Conservation (phyloP, 2,329 filamentous ascomycete species). For the Curvularia hawaiiensis region DNA sequence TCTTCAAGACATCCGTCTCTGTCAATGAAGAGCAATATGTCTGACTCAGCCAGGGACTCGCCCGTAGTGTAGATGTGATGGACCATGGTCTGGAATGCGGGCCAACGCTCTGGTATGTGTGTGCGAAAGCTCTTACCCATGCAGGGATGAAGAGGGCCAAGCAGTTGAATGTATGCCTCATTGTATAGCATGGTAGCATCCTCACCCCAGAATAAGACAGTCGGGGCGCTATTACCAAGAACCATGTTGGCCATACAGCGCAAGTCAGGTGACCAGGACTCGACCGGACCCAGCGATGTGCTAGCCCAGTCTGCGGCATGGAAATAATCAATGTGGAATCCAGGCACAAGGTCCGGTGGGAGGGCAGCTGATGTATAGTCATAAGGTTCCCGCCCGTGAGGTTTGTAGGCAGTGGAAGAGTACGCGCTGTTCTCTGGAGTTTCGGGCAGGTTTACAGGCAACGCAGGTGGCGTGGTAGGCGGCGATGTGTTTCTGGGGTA, state of each 20-base stretch:
- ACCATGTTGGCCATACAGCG: conserved; percentile 77
- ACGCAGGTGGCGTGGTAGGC: conserved; percentile 36
- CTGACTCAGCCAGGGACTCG: conserved; percentile 54
- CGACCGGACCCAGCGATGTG: conserved; percentile 74
- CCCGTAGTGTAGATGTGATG: conserved; percentile 30
- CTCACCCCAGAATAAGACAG: conserved; percentile 62
- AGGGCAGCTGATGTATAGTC: conserved; percentile 22
- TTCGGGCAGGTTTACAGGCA: background rate
- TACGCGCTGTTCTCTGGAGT: background rate
- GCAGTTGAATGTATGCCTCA: conserved; percentile 39
- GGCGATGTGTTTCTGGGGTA: conserved; percentile 48
- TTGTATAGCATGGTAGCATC: conserved; percentile 48
- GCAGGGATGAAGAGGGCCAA: conserved; percentile 56
- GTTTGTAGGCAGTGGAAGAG: background rate
- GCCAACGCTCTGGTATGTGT: conserved; percentile 71
- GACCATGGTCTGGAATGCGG: conserved; percentile 28
- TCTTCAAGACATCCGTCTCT: conserved; percentile 74
- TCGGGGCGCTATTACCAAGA: conserved; percentile 61
- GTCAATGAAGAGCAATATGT: conserved; percentile 73
- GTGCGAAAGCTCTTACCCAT: conserved; percentile 64
- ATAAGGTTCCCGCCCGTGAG: conserved; percentile 12
- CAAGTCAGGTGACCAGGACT: conserved; percentile 70
- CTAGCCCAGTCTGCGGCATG: conserved; percentile 72
- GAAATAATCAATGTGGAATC: conserved; percentile 69
- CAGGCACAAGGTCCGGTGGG: background rate